These are phyloP conservation scores for Tolypocladium nubicola DNA, from an alignment of 2,329 filamentous ascomycete species.

Conservation along the genomic window DNA sequence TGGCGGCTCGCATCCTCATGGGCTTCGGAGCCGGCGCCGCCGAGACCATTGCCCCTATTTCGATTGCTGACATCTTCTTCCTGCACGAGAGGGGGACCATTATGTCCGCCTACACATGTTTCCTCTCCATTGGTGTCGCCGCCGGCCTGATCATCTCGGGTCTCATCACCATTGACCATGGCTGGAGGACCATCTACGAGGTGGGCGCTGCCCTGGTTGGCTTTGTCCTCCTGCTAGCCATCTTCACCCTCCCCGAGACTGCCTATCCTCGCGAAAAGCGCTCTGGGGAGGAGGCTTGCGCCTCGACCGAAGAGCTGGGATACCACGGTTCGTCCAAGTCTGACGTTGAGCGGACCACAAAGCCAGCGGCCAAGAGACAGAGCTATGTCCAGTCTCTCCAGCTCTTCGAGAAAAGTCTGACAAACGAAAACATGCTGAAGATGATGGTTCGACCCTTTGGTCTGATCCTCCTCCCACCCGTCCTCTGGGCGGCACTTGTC, in stretches of 20 bases:
- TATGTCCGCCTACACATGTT: slow-evolving; percentile 35
- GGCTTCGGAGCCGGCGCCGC: slow-evolving; percentile 42
- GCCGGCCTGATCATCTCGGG: slow-evolving; percentile 32
- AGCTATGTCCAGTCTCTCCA: slow-evolving; percentile 23
- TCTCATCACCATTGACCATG: slow-evolving; percentile 35
- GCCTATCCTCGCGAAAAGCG: slow-evolving; percentile 26
- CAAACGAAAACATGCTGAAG: slow-evolving; percentile 33
- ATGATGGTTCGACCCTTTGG: slow-evolving; percentile 39
- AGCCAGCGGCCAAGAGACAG: slow-evolving; percentile 11
- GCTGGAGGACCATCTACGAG: slow-evolving; percentile 42
- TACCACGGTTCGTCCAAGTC: slow-evolving; percentile 5
- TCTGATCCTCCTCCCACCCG: slow-evolving; percentile 37
- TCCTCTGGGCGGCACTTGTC: slow-evolving; percentile 44
- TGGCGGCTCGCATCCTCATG: slow-evolving; percentile 38
- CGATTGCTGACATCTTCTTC: slow-evolving; percentile 46
- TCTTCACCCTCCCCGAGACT: slow-evolving; percentile 46
- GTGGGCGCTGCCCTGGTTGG: slow-evolving; percentile 39
- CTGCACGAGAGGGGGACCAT: slow-evolving; percentile 42
- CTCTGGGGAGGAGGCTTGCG: background rate
- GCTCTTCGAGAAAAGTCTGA: slow-evolving; percentile 30
- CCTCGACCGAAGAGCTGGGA: slow-evolving; percentile 4
- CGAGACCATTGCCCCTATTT: slow-evolving; percentile 39
- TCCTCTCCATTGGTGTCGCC: slow-evolving; percentile 30
- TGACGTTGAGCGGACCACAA: slow-evolving; percentile 7
- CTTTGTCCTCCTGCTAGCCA: slow-evolving; percentile 31